These are phyloP conservation scores for Marchantia paleacea DNA, from an alignment of 225 moss, liverwort and hornwort species.

Conservation along the genomic window DNA sequence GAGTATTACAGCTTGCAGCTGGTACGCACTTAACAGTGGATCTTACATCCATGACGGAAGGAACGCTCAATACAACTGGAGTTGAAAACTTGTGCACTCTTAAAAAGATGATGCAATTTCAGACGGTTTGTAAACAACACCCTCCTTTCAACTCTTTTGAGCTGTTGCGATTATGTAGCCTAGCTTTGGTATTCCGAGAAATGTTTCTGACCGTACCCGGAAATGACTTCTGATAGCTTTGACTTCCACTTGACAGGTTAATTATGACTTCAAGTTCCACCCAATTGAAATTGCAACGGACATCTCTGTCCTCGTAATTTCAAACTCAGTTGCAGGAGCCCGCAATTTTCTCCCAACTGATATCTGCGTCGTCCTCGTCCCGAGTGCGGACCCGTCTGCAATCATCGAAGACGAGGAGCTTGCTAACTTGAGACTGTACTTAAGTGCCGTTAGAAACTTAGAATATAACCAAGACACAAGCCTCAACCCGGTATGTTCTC, in stretches of 20 bases:
- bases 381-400: constrained; percentile 23
- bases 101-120: constrained; percentile 79
- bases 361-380: constrained; percentile 59
- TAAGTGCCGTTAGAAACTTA: constrained; percentile 60
- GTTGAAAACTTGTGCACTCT: constrained; percentile 71
- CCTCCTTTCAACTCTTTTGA: background rate
- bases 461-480: constrained; percentile 54
- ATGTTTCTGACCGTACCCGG: background rate
- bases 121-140: constrained; percentile 55
- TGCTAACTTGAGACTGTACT: constrained; percentile 62
- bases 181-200: too few species aligned
- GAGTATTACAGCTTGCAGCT: constrained; percentile 73
- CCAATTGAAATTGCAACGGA: constrained; percentile 79
- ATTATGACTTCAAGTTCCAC: constrained; percentile 88
- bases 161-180: background rate
- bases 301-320: constrained; percentile 76
- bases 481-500: constrained; percentile 21
- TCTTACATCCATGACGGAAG: constrained; percentile 70
- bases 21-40: constrained; percentile 89
- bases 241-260: constrained; percentile 51
- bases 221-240: background rate
- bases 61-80: constrained; percentile 60
- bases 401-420: constrained; percentile 45
- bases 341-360: constrained; percentile 68
- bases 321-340: constrained; percentile 62